Evolutionary conservation across 148 eudicot species (phyloP).

Genomic region (Rhododendron mucronatum): DNA sequence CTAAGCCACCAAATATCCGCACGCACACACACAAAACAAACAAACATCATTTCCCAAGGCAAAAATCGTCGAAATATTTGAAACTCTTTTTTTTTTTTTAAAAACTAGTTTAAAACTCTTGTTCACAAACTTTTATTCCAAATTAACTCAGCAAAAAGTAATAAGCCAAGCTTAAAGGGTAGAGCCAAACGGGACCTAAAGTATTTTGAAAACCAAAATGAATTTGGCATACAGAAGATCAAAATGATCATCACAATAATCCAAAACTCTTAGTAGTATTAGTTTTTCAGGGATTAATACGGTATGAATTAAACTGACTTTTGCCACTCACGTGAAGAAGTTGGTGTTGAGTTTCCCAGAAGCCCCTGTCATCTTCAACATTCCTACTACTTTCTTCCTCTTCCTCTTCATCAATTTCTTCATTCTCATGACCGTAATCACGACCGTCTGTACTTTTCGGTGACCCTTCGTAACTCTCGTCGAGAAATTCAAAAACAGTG

Average conservation of each 20-base stretch:
- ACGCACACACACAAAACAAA: too few species aligned
- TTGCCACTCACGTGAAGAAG: constrained; percentile 29
- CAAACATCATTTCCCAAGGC: too few species aligned
- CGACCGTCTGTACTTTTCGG: constrained; percentile 27
- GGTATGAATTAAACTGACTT: not conserved
- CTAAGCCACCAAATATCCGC: too few species aligned
- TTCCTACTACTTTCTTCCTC: constrained; percentile 12
- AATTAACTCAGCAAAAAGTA: too few species aligned
- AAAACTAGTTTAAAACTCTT: too few species aligned
- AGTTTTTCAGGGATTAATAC: not conserved
- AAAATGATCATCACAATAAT: too few species aligned
- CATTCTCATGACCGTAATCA: constrained; percentile 6
- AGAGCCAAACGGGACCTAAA: too few species aligned
- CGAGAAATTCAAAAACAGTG: constrained; percentile 51
- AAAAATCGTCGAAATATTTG: not conserved
- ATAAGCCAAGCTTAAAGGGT: too few species aligned
- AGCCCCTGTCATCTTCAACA: constrained; percentile 33
- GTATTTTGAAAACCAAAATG: too few species aligned
- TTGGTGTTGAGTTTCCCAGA: constrained; percentile 48
- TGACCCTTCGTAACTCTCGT: constrained; percentile 18
- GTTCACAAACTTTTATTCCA: too few species aligned
- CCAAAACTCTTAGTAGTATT: not conserved
- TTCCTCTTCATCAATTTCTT: constrained; percentile 21
- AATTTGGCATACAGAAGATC: too few species aligned
- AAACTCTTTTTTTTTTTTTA: too few species aligned